Evolutionary conservation across 2,329 filamentous ascomycete genomes (phyloP).

Genomic region (Fonsecaea multimorphosa): DNA sequence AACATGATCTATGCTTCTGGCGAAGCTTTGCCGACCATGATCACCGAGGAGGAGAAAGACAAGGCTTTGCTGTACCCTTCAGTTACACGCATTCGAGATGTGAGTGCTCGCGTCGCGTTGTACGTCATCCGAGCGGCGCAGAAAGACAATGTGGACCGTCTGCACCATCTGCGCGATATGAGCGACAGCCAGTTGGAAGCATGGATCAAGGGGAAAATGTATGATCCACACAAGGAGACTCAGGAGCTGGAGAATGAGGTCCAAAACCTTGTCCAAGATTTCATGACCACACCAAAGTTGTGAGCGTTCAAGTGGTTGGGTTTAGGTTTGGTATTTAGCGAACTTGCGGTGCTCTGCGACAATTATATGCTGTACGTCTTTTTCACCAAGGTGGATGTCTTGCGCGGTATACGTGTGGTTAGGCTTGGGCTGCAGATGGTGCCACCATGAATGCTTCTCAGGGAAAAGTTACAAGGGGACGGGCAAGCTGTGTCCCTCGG

Average conservation of each 20-base stretch:
- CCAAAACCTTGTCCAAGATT: slow-evolving; percentile 32
- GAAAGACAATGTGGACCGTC: slow-evolving; percentile 71
- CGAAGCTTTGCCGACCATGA: slow-evolving; percentile 75
- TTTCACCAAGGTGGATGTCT: background rate
- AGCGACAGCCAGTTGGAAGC: slow-evolving; percentile 52
- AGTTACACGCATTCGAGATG: slow-evolving; percentile 89
- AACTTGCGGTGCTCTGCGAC: slow-evolving; percentile 7
- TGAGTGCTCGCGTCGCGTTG: slow-evolving; percentile 82
- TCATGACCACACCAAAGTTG: slow-evolving; percentile 28
- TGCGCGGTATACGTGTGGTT: background rate
- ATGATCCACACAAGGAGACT: slow-evolving; percentile 57
- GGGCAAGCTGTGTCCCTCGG: background rate
- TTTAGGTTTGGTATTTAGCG: slow-evolving; percentile 11
- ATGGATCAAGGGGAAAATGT: slow-evolving; percentile 58
- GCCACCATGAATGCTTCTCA: background rate
- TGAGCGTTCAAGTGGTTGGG: slow-evolving; percentile 7
- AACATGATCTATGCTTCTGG: slow-evolving; percentile 97
- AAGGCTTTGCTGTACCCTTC: slow-evolving; percentile 88
- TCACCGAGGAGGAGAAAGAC: slow-evolving; percentile 80
- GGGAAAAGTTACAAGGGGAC: background rate
- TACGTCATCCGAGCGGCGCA: slow-evolving; percentile 94
- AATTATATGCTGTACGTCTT: slow-evolving; percentile 4
- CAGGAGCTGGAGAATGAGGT: slow-evolving; percentile 53
- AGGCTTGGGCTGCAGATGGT: background rate
- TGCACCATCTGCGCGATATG: slow-evolving; percentile 52